Evolutionary conservation across 2,329 filamentous ascomycete species (phyloP).

Genomic region (Pyrenophora teres): DNA sequence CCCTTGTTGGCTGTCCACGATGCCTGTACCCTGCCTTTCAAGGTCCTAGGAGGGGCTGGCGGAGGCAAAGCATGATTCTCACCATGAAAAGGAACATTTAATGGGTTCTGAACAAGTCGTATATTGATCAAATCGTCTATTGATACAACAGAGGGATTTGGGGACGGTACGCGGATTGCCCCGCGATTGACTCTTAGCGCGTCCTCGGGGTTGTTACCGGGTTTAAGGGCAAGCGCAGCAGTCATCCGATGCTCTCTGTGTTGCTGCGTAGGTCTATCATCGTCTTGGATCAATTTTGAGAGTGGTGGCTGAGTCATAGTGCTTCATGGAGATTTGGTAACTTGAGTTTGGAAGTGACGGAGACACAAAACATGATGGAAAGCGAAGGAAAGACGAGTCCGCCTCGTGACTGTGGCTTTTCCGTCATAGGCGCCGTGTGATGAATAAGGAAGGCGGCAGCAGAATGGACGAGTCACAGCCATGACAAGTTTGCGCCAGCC

Average conservation of each 20-base stretch:
- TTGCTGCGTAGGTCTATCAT: constrained; percentile 26
- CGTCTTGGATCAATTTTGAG: constrained; percentile 22
- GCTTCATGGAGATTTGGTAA: constrained; percentile 21
- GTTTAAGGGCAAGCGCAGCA: constrained; percentile 27
- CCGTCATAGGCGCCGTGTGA: constrained; percentile 26
- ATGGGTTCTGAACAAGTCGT: constrained; percentile 31
- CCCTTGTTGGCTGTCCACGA: constrained; percentile 73
- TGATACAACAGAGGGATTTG: constrained; percentile 41
- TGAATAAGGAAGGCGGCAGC: constrained; percentile 30
- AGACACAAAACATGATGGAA: constrained; percentile 16
- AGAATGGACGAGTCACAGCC: constrained; percentile 27
- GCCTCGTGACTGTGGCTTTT: background rate
- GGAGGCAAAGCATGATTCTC: constrained; percentile 30
- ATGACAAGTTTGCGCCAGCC: constrained; percentile 15
- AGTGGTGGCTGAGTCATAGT: constrained; percentile 32
- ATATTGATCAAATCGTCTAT: constrained; percentile 41
- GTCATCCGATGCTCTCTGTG: constrained; percentile 5
- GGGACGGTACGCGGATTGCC: constrained; percentile 40
- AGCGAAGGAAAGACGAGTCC: constrained; percentile 7
- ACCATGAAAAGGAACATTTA: constrained; percentile 20
- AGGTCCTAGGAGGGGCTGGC: constrained; percentile 25
- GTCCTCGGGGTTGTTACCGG: constrained; percentile 37
- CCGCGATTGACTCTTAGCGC: constrained; percentile 32
- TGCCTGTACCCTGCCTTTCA: constrained; percentile 24
- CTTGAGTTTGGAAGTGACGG: constrained; percentile 13